Conservation (phyloP, 2,329 filamentous ascomycete species). For the Penicillium sumatraense region DNA sequence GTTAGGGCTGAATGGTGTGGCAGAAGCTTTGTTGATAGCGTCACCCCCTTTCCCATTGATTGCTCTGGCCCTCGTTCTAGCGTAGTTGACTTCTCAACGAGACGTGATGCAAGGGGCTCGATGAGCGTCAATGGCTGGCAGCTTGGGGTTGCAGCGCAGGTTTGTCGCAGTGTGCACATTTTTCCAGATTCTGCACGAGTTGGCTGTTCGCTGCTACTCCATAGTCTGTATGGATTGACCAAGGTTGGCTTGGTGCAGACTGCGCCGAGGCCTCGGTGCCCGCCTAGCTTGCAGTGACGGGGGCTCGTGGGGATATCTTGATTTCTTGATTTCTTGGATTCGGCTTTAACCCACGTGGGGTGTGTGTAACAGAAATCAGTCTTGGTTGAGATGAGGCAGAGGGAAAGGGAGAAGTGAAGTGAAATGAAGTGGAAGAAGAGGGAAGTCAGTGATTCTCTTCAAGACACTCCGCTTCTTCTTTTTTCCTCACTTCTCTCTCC, state of each 20-base stretch:
- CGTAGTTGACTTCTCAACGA: constrained; percentile 5
- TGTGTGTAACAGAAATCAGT: constrained; percentile 1
- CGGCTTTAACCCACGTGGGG: not conserved
- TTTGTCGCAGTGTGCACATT: not conserved
- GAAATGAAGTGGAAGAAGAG: not conserved
- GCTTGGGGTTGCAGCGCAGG: constrained; percentile 13
- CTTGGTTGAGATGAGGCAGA: not conserved
- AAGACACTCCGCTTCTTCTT: not conserved
- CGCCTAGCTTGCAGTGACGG: not conserved
- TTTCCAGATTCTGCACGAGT: not conserved
- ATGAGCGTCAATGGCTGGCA: not conserved
- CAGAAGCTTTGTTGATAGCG: constrained; percentile 11
- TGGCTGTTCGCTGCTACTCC: not conserved
- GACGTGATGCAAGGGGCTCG: constrained; percentile 14
- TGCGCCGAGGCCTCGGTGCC: not conserved
- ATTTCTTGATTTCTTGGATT: not conserved
- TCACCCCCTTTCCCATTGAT: constrained; percentile 8
- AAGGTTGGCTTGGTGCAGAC: not conserved
- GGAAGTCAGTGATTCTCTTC: not conserved
- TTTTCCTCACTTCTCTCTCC: not conserved
- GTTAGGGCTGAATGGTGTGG: constrained; percentile 10
- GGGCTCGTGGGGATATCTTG: not conserved
- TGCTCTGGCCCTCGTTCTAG: not conserved
- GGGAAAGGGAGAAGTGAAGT: too few species aligned
- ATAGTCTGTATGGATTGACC: too few species aligned